A percentile compares a stretch with the other conserved stretches of the same genome.
Evolutionary conservation across 2,329 filamentous ascomycete genomes (phyloP).

Genomic region (Ceratocystis eucalypticola): DNA sequence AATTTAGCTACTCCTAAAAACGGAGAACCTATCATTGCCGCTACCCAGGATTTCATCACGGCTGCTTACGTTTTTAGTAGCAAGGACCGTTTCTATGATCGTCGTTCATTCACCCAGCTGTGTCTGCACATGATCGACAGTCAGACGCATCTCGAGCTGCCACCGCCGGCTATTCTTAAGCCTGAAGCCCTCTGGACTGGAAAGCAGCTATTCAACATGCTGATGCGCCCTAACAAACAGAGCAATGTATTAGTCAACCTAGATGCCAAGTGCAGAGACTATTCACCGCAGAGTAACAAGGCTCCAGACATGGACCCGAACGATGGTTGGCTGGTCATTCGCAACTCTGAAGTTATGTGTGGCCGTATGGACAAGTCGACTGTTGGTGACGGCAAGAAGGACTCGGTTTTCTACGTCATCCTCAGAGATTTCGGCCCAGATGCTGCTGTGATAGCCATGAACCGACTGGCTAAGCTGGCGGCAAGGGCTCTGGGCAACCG

Average conservation of each 20-base stretch:
- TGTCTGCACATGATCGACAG: conserved; percentile 89
- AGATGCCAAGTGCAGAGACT: conserved; percentile 82
- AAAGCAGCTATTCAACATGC: conserved; percentile 86
- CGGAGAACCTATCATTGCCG: conserved; percentile 92
- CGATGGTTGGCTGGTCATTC: conserved; percentile 81
- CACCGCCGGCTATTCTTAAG: conserved; percentile 73
- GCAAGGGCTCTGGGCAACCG: conserved; percentile 78
- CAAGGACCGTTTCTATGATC: conserved; percentile 87
- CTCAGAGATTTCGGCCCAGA: conserved; percentile 88
- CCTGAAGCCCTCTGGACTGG: conserved; percentile 87
- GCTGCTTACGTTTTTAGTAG: conserved; percentile 80
- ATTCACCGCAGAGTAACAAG: conserved; percentile 44
- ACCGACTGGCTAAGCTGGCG: conserved; percentile 77
- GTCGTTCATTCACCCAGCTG: conserved; percentile 75
- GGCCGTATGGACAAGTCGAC: conserved; percentile 96
- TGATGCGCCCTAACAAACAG: conserved; percentile 79
- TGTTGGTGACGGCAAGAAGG: conserved; percentile 94
- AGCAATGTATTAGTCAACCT: conserved; percentile 77
- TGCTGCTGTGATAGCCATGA: conserved; percentile 82
- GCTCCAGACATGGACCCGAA: conserved; percentile 65
- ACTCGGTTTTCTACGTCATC: conserved; percentile 94
- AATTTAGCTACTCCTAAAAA: conserved; percentile 94
- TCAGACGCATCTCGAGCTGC: conserved; percentile 64
- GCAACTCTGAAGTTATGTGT: conserved; percentile 96
- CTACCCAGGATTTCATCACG: conserved; percentile 99